These are phyloP conservation scores for Heterobasidion parviporum DNA, from an alignment of 1,284 basidiomycete genomes.

Conservation along the genomic window DNA sequence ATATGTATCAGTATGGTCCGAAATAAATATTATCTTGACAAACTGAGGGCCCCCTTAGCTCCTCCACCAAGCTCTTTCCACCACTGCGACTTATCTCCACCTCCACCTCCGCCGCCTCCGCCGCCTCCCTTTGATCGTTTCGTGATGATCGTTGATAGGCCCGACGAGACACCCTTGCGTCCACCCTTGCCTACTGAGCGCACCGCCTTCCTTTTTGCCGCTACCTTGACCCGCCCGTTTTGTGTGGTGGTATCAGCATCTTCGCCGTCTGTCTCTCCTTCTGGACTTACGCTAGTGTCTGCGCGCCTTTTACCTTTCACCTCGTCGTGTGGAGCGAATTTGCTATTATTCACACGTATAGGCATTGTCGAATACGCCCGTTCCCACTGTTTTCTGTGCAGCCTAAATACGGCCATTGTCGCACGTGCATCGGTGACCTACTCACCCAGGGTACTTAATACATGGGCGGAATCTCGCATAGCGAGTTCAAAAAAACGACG, in stretches of 20 bases:
- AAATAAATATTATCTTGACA: neutral
- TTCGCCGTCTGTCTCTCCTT: neutral
- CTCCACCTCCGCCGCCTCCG: neutral
- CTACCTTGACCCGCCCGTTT: neutral
- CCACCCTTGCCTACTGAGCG: conserved; percentile 12
- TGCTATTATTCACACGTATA: conserved; percentile 2
- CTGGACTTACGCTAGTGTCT: neutral
- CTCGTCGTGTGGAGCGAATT: neutral
- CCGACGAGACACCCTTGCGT: conserved; percentile 62
- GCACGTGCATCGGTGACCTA: conserved; percentile 91
- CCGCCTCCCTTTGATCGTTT: neutral
- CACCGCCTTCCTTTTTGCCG: conserved; percentile 1
- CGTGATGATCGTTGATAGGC: conserved; percentile 54
- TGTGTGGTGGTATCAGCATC: no score
- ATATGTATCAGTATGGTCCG: no score
- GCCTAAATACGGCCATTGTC: conserved; percentile 90
- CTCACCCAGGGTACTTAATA: neutral
- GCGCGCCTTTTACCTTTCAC: neutral
- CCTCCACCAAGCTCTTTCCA: neutral
- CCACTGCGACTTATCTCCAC: neutral
- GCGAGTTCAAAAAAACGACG: conserved; percentile 12
- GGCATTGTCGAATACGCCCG: conserved; percentile 8
- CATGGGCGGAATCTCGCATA: neutral
- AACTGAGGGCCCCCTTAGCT: neutral
- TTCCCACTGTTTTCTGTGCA: conserved; percentile 88